Base-by-base conservation (phyloP, 2,329 filamentous ascomycete species). In the Colletotrichum liriopes region DNA sequence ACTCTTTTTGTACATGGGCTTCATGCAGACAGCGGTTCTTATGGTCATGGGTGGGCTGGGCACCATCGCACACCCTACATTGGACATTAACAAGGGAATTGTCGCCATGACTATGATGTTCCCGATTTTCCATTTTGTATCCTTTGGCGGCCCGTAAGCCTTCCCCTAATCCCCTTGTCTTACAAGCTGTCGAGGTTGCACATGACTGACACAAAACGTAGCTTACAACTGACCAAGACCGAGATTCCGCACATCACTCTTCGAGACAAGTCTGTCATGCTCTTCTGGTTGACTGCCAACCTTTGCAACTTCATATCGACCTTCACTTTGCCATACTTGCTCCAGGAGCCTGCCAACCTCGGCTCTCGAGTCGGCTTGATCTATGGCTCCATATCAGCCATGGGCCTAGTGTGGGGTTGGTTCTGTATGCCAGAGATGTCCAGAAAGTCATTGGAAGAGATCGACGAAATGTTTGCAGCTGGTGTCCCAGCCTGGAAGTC, bases 51-150 rank as follows among this genome's bases (percentile, higher is more conserved):
- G 78, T 1, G 66, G 75, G 0, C 37, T 79, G 1, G 77, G 78
- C 1, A 76, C 75, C 0, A 71, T 78, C 29, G 5, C 37, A 1
- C 58, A 58, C 18, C 72, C 74, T 1, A 43, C 66, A 4, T 4
- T 70, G 2, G 65, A 65, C 0, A 67, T 76, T 0, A 79, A 79
- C 35, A 75, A 73, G 2, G 78, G 72, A 1, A 72, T 79, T 1
- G 64, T 79, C 0, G 74, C 76, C 0, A 77, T 79, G 75, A 75
- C 77, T 12, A 76, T 77, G 0, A 16, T 79, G 1, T 79, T 77
- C n/a, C 73, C 74, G 0, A 51, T 71, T 14, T 72, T 67, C 5
- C 69, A 73, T n/a, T 73, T 73, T 11, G 63, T 71, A 1, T 72
- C 68, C 8, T 73, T 73, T 41, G 72, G 72, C 5, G 72, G 68